Evolutionary conservation across 2,329 filamentous ascomycete species (phyloP), one percentile per base, ranked within the genome.

Genomic region (Beauveria sp.): DNA sequence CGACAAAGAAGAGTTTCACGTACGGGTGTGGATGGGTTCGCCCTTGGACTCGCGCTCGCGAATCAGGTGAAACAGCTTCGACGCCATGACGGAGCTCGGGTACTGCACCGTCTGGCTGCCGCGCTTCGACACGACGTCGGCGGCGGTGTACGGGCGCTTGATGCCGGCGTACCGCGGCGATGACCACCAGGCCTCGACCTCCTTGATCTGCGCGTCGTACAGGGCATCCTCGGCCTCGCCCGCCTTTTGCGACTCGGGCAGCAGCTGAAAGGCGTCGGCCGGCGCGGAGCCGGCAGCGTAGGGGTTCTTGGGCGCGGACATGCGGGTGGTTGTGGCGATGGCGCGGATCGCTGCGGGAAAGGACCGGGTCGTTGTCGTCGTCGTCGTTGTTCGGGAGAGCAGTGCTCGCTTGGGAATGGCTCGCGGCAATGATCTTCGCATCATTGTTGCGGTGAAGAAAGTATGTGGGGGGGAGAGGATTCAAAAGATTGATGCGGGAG

Each of bases 21-120:
- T 78, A 93, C 90, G 92, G 18, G 94, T 97, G 74, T 97, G 93
- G 63, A 97, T 90, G 22, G 94, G 94, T 73, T 96, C 83, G 64
- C 91, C 91, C 68, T 88, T 85, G 44, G 88, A 84, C 51, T 85
- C 84, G 65, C 90, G 83, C 75, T 96, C 87, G 65, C 89, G 87
- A 60, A 99, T 80, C 67, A 97, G 76, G 72, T 96, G 88, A 77
- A 96, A 99, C 5, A 99, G 83, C 77, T 99, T 97, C 70, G 91
- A 83, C 0, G 93, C 94, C 90, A 96, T 97, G 64, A 96, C 77
- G 16, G 92, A 97, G 76, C 92, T 96, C 1, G 94, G 90, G 67
- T 97, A 97, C 55, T 84, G 85, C 71, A 96, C 90, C 70, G 91
- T 86, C 66, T 97, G 83, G 7, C 91, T 88, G 10, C 94, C 94